These are phyloP conservation scores for Argentina anserina DNA, from an alignment of 306 rosid genomes.

Conservation along the genomic window DNA sequence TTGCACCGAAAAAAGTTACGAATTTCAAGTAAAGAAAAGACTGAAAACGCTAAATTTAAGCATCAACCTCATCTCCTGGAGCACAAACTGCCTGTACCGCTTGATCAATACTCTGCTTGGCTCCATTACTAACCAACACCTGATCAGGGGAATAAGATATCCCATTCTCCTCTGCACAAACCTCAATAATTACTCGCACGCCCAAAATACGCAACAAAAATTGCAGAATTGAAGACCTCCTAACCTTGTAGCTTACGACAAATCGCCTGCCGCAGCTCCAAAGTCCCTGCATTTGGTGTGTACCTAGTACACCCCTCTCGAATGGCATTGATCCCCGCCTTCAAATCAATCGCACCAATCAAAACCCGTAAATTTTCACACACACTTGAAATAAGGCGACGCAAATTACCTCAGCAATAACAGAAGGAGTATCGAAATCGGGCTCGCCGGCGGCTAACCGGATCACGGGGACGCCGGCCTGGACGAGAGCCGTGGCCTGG, in stretches of 20 bases:
- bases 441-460: slow-evolving; percentile 90
- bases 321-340: slow-evolving; percentile 90
- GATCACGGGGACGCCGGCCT: slow-evolving; percentile 85
- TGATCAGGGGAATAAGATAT: slow-evolving; percentile 73
- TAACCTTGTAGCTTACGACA: slow-evolving; percentile 85
- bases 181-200: slow-evolving; percentile 15
- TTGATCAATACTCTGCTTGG: slow-evolving; percentile 82
- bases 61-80: slow-evolving; percentile 78
- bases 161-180: slow-evolving; percentile 78
- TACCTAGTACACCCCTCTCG: slow-evolving; percentile 83
- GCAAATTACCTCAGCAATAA: slow-evolving; percentile 54
- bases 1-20: neutral
- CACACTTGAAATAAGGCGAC: neutral
- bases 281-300: slow-evolving; percentile 74
- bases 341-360: neutral
- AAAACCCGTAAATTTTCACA: neutral
- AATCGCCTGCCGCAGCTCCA: slow-evolving; percentile 83
- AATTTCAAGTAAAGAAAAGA: neutral
- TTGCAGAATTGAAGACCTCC: neutral
- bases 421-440: slow-evolving; percentile 83
- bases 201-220: neutral
- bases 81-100: slow-evolving; percentile 85
- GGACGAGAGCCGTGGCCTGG: slow-evolving; percentile 77
- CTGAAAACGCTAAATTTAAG: neutral
- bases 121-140: slow-evolving; percentile 87